phyloP scores from a whole-genome alignment of 257 asterid species.

The Nicotiana knightiana region DNA sequence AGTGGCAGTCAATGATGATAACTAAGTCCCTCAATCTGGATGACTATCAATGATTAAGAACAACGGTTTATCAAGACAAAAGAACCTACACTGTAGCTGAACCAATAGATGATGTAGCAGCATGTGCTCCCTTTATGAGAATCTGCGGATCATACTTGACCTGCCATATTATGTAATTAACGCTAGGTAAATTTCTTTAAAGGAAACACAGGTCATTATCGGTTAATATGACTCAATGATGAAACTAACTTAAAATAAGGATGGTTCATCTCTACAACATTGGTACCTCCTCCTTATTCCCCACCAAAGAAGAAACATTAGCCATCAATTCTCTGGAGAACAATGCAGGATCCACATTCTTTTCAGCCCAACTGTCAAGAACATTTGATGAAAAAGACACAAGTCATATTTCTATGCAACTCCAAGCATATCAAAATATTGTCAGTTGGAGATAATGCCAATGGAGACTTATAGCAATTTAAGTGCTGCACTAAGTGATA shows the following conservation, averaged over 20 bases:
- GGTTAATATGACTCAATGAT: not conserved
- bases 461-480: not conserved
- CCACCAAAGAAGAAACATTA: slow-evolving; percentile 42
- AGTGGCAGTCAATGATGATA: not conserved
- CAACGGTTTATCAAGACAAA: not conserved
- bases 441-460: not conserved
- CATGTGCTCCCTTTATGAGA: slow-evolving; percentile 77
- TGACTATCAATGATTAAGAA: not conserved
- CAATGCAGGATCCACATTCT: slow-evolving; percentile 73
- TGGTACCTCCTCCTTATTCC: slow-evolving; percentile 79
- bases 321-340: slow-evolving; percentile 71
- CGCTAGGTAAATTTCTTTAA: not conserved
- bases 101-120: slow-evolving; percentile 70
- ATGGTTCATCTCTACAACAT: not conserved
- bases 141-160: slow-evolving; percentile 60
- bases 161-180: slow-evolving; percentile 26
- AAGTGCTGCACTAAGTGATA: not conserved
- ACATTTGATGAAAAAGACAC: not conserved
- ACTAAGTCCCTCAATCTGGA: not conserved
- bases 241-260: not conserved
- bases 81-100: slow-evolving; percentile 77
- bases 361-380: slow-evolving; percentile 74
- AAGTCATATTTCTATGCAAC: not conserved
- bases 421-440: not conserved
- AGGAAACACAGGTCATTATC: not conserved